phyloP scores from a whole-genome alignment of 306 rosid species.

The Cicer chorassanicum region DNA sequence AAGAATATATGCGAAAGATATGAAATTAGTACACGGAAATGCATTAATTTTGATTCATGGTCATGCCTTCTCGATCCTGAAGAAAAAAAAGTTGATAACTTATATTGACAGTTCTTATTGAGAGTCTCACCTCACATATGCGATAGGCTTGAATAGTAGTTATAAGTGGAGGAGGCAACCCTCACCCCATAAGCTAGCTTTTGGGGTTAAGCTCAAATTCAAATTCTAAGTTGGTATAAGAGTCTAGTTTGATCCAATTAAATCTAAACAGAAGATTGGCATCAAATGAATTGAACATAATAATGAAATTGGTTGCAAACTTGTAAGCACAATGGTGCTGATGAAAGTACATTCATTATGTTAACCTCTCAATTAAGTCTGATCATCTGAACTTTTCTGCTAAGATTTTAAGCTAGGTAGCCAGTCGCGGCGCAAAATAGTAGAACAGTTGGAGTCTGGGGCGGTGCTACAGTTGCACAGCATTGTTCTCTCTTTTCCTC shows the following conservation, averaged over 20 bases:
- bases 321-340: conserved; percentile 5
- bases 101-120: not conserved
- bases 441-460: too few species aligned
- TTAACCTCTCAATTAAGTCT: not conserved
- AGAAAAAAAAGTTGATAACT: not conserved
- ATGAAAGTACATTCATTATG: not conserved
- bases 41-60: not conserved
- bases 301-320: not conserved
- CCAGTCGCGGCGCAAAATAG: too few species aligned
- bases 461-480: too few species aligned
- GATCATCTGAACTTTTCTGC: not conserved
- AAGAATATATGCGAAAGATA: conserved; percentile 29
- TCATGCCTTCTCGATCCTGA: not conserved
- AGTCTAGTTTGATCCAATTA: not conserved
- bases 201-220: not conserved
- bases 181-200: not conserved
- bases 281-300: not conserved
- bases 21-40: conserved; percentile 17
- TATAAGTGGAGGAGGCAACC: not conserved
- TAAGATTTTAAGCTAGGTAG: not conserved
- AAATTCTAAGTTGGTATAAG: not conserved
- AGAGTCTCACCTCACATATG: not conserved
- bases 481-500: too few species aligned
- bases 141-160: not conserved
- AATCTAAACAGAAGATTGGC: not conserved